Conservation (phyloP, 345 rosid species). For the Syzygium jambos region DNA sequence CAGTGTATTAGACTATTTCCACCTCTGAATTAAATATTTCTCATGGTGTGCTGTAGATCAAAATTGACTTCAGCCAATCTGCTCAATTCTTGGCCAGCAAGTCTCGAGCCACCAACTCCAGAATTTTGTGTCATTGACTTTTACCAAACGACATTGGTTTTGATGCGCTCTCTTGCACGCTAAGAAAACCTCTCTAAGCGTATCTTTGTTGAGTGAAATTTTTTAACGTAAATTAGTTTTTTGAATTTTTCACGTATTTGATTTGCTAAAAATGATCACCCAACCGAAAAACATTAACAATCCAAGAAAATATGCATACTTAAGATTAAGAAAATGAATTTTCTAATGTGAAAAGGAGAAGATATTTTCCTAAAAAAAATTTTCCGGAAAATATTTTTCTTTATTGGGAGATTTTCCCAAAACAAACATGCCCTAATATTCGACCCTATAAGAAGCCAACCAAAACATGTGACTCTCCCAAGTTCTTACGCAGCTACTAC, state of each 20-base stretch:
- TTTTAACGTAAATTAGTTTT: too few species aligned
- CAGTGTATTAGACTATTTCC: background rate
- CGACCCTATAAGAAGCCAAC: background rate
- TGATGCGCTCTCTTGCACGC: background rate
- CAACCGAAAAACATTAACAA: too few species aligned
- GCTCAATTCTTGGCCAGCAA: background rate
- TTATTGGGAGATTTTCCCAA: too few species aligned
- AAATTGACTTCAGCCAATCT: background rate
- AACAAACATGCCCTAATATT: background rate
- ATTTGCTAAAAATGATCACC: too few species aligned
- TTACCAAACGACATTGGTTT: background rate
- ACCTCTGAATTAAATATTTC: background rate
- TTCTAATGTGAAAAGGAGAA: too few species aligned
- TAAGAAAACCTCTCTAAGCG: background rate
- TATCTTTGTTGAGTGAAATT: background rate
- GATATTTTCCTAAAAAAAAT: too few species aligned
- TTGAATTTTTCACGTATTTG: background rate
- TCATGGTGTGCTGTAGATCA: background rate
- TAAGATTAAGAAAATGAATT: too few species aligned
- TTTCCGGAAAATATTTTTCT: too few species aligned
- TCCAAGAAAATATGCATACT: background rate
- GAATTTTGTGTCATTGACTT: background rate
- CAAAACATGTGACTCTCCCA: background rate
- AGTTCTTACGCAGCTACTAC: background rate
- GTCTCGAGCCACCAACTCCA: background rate